A percentile compares a stretch with the other conserved stretches of the same genome.
These are phyloP conservation scores for Arthonia radiata DNA, from an alignment of 495 filamentous ascomycete genomes.

Conservation along the genomic window DNA sequence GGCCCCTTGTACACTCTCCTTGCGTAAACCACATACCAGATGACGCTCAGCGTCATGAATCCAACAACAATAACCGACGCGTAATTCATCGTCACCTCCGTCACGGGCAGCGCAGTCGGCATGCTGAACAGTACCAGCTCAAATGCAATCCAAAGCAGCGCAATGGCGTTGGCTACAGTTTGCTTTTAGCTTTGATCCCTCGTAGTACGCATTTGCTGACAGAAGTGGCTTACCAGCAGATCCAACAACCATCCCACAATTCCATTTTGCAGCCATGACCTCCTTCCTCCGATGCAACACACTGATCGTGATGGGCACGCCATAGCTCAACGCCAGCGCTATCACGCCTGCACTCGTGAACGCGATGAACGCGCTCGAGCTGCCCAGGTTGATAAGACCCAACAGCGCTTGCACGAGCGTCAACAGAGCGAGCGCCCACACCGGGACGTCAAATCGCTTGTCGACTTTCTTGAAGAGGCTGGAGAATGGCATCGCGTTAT, in stretches of 20 bases:
- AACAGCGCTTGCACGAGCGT: slow-evolving; percentile 22
- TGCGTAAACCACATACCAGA: slow-evolving; percentile 23
- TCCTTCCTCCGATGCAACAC: too few species aligned
- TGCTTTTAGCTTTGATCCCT: too few species aligned
- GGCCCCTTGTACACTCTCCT: too few species aligned
- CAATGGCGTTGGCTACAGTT: too few species aligned
- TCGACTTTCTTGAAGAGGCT: slow-evolving; percentile 18
- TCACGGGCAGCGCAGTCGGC: too few species aligned
- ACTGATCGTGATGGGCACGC: slow-evolving; percentile 35
- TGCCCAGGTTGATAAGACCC: slow-evolving; percentile 31
- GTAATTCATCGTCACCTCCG: slow-evolving; percentile 25
- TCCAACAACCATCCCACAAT: too few species aligned
- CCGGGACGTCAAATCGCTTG: slow-evolving; percentile 19
- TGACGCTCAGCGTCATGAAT: slow-evolving; percentile 17
- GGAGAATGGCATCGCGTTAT: slow-evolving; percentile 18
- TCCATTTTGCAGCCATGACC: too few species aligned
- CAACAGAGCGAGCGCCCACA: slow-evolving; percentile 26
- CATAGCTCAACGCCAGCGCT: slow-evolving; percentile 30
- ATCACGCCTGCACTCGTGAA: slow-evolving; percentile 41
- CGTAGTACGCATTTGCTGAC: too few species aligned
- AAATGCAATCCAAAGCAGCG: too few species aligned
- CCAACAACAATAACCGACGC: slow-evolving; percentile 38
- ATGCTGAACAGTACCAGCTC: too few species aligned
- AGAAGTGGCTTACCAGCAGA: too few species aligned
- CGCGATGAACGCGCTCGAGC: slow-evolving; percentile 32